Percentiles rank a stretch among this genome's conserved stretches.
phyloP scores from a whole-genome alignment of 768 basidiomycete genomes.

The Hericium erinaceus region DNA sequence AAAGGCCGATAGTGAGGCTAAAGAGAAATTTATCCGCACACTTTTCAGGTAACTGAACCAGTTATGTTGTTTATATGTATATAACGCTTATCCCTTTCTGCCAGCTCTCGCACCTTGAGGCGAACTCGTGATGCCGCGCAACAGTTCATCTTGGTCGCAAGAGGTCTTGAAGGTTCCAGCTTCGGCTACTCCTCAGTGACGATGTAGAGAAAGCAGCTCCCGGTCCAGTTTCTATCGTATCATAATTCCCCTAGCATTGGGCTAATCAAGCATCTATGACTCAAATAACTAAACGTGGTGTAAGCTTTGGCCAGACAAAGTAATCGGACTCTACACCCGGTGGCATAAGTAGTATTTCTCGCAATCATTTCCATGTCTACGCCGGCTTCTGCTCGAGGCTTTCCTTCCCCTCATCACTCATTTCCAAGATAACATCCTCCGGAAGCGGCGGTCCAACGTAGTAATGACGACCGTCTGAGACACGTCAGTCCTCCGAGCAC shows the following conservation, averaged over 20 bases:
- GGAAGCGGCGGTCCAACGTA: conserved; percentile 33
- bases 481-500: neutral
- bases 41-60: conserved; percentile 45
- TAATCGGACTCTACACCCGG: too few relatives aligned
- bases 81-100: neutral
- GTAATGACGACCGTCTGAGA: conserved; percentile 32
- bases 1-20: conserved; percentile 65
- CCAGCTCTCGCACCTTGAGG: conserved; percentile 62
- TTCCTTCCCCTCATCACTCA: too few relatives aligned
- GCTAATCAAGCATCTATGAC: too few relatives aligned
- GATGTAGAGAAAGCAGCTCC: neutral
- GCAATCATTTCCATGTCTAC: neutral
- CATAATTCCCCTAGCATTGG: too few relatives aligned
- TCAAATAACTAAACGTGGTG: too few relatives aligned
- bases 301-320: too few relatives aligned
- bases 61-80: neutral
- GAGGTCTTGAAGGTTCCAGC: conserved; percentile 76
- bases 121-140: conserved; percentile 76
- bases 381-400: neutral
- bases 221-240: too few relatives aligned
- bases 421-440: neutral
- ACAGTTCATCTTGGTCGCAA: conserved; percentile 77
- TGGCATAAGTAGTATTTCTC: too few relatives aligned
- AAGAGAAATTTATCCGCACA: conserved; percentile 68
- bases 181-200: conserved; percentile 63